These are phyloP conservation scores for Bretschneidera sinensis DNA, from an alignment of 345 rosid species.

Conservation along the genomic window DNA sequence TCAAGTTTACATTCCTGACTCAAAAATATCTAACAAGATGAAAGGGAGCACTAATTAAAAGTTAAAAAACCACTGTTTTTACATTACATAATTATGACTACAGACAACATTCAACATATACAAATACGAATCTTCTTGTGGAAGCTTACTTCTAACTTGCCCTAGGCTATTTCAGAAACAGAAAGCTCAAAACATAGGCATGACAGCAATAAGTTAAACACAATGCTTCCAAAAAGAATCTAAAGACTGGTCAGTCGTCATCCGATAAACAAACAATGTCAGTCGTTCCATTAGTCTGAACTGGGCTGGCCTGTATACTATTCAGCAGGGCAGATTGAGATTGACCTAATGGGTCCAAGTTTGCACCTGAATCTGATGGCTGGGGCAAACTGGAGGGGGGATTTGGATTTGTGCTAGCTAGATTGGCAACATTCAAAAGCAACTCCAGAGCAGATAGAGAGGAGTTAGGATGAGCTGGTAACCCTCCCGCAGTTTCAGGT, in stretches of 20 bases:
- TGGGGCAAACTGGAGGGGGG: conserved; percentile 8
- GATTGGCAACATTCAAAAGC: conserved; percentile 17
- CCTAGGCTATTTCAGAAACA: no score
- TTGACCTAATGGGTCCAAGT: neutral
- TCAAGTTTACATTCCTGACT: no score
- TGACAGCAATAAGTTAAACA: no score
- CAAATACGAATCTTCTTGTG: no score
- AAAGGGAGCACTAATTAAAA: no score
- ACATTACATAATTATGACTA: neutral
- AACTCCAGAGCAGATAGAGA: conserved; percentile 21
- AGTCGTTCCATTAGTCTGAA: conserved; percentile 6
- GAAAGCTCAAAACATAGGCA: no score
- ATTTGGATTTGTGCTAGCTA: conserved; percentile 8
- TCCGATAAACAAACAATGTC: conserved; percentile 56
- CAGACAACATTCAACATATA: no score
- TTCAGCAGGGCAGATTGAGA: conserved; percentile 12
- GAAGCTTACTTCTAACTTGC: no score
- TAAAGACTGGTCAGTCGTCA: conserved; percentile 36
- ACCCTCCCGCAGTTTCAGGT: conserved; percentile 9
- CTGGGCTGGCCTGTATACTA: conserved; percentile 1
- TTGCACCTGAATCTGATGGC: conserved; percentile 7
- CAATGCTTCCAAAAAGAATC: no score
- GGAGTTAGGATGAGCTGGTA: conserved; percentile 9
- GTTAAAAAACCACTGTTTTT: neutral
- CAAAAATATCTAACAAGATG: no score